Evolutionary conservation across 805 yeast genomes (phyloP), one percentile per base, ranked within the genome.

Genomic region (Schwanniomyces vanrijiae): DNA sequence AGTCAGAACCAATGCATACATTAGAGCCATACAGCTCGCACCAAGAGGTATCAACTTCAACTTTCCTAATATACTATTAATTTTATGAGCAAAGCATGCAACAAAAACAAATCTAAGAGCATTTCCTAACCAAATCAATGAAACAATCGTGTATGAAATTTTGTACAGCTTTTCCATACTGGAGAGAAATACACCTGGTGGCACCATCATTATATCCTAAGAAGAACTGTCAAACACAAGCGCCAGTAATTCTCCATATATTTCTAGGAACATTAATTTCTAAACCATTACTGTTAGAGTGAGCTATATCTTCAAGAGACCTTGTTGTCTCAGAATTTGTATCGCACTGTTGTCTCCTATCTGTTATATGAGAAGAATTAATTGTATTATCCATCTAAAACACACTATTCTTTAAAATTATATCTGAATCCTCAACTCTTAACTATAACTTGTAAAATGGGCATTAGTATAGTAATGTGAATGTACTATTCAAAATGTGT

Each of bases 1-100:
- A 8, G 77, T 61, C 10, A 73, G 54, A n/a, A 78, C 72, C 3
- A 80, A 53, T 0, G 75, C 64, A 54, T 68, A 78, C 77, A 75
- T 76, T 9, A 73, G 47, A 3, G 65, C 50, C 31, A 73, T 66
- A 1, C 62, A 55, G 4, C 47, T 19, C 26, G 66, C 57, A 2
- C 83, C 83, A 5, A 69, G 48, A 0, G 20, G 60, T 59, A 29
- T 53, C n/a, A 39, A 51, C 22, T 41, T 55, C 25, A 35, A 58
- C 24, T 51, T 54, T 1, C 63, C 61, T 16, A 63, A 51, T 53
- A 56, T 51, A 7, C 53, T 52, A 37, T 56, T 61, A 24, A 63
- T 50, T 38, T 60, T 60, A 48, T 60, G 61, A 4, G 68, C 52
- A 6, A 63, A 39, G 7, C 45, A 28, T 2, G 68, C 68, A 18